phyloP scores from a whole-genome alignment of 345 rosid genomes.

The Aegle marmelos region DNA sequence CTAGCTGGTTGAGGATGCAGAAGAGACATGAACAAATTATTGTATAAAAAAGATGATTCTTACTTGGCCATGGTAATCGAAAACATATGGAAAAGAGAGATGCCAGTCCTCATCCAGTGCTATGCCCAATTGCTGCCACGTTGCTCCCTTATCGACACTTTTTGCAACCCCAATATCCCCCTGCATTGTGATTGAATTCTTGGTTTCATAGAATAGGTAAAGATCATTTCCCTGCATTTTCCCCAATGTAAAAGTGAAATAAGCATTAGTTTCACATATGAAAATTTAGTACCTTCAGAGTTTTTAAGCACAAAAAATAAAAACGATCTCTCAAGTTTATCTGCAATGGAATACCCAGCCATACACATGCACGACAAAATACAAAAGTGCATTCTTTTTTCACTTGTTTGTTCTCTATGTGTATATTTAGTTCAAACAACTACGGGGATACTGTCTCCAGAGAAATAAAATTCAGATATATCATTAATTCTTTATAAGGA shows the following conservation, averaged over 20 bases:
- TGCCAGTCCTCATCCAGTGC: slow-evolving; percentile 98
- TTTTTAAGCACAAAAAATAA: background rate
- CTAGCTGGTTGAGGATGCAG: background rate
- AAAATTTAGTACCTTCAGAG: background rate
- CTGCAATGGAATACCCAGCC: background rate
- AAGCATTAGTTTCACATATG: background rate
- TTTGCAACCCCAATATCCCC: slow-evolving; percentile 94
- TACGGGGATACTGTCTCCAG: background rate
- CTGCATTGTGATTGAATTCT: slow-evolving; percentile 74
- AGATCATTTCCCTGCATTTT: slow-evolving; percentile 60
- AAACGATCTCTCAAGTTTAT: background rate
- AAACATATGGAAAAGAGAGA: slow-evolving; percentile 86
- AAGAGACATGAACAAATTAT: background rate
- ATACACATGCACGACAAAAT: background rate
- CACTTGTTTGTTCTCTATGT: background rate
- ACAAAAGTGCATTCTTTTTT: background rate
- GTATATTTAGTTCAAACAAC: background rate
- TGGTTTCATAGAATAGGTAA: slow-evolving; percentile 80
- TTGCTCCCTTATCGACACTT: slow-evolving; percentile 80
- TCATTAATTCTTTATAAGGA: background rate
- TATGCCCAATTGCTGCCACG: slow-evolving; percentile 88
- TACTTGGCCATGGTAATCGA: slow-evolving; percentile 72
- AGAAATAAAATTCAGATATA: background rate
- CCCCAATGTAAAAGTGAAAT: background rate
- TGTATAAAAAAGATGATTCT: slow-evolving; percentile 23